Base-by-base conservation (phyloP, 495 filamentous ascomycete genomes). In the Penicillium simplicissimum region DNA sequence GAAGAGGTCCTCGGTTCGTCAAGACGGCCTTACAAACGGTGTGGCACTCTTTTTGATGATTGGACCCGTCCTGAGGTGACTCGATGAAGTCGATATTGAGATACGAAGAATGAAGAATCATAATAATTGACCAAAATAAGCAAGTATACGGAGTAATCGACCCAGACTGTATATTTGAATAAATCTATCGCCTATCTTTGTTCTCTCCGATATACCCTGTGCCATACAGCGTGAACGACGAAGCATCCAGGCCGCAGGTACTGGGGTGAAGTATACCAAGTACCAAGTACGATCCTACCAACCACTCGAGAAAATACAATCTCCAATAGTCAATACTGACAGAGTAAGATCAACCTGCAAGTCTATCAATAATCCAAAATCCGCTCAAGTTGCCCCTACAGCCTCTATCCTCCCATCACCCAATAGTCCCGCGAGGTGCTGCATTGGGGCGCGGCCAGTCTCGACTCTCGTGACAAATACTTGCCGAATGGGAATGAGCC, bases 391-490 rank as follows among this genome's bases (percentile, higher is more conserved):
- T 31, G 6, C 28, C 28, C 28, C 28, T 31, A 31, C 6, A 31
- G 6, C 28, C 28, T 31, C 28, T 4, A 42, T 47, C 10, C 0
- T 31, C 21, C 23, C 28, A 49, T 28, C 23, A 11, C 6, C 21
- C 45, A 49, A 49, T 49, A 49, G 45, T 49, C 45, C 42, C 37
- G 15, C 37, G 14, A 45, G 1, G n/a, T 23, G 23, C 45, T 49
- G 45, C 45, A 49, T 23, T 13, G 17, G 42, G n/a, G n/a, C 13
- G 7, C 19, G 42, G 42, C 40, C 38, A n/a, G 23, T 25, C 21
- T 49, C 21, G 42, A n/a, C 19, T 49, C 45, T 49, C 45, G 45
- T 49, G 45, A 49, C 45, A 49, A 49, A 49, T 49, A 49, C 45
- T 49, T 49, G 45, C 45, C 45, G 13, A 11, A 0, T 8, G 13